Percentiles rank a stretch among this genome's conserved stretches.
These are phyloP conservation scores for Hygrocybe coccinea DNA, from an alignment of 768 basidiomycete genomes.

Conservation along the genomic window DNA sequence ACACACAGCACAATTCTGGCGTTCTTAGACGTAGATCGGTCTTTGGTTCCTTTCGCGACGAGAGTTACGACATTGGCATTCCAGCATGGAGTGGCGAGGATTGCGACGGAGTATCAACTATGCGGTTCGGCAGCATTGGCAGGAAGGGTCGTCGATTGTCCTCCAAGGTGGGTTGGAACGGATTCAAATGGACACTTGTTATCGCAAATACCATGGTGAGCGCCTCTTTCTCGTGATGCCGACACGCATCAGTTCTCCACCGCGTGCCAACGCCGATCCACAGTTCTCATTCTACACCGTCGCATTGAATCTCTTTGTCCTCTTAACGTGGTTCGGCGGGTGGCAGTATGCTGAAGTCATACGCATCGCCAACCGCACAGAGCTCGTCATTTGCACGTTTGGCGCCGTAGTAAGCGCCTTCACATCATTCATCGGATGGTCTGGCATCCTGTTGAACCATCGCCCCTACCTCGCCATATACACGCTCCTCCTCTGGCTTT, in stretches of 20 bases:
- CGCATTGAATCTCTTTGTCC: conserved; percentile 34
- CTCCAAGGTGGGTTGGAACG: conserved; percentile 61
- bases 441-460: conserved; percentile 78
- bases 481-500: conserved; percentile 71
- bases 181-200: conserved; percentile 80
- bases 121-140: too few species aligned
- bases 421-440: conserved; percentile 72
- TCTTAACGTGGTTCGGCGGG: conserved; percentile 75
- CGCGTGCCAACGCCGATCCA: conserved; percentile 38
- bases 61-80: too few species aligned
- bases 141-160: too few species aligned
- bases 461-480: conserved; percentile 76
- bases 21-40: too few species aligned
- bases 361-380: conserved; percentile 56
- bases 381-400: conserved; percentile 66
- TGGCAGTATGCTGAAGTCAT: conserved; percentile 66
- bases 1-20: too few species aligned
- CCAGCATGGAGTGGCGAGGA: too few species aligned
- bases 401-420: conserved; percentile 55
- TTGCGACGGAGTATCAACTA: too few species aligned
- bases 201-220: conserved; percentile 51
- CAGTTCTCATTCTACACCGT: conserved; percentile 46
- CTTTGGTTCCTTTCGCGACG: too few species aligned
- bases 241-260: too few species aligned
- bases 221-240: background rate